A percentile compares a stretch with the other conserved stretches of the same genome.
Conservation (phyloP, 495 filamentous ascomycete genomes). For the Penicillium nucicola region DNA sequence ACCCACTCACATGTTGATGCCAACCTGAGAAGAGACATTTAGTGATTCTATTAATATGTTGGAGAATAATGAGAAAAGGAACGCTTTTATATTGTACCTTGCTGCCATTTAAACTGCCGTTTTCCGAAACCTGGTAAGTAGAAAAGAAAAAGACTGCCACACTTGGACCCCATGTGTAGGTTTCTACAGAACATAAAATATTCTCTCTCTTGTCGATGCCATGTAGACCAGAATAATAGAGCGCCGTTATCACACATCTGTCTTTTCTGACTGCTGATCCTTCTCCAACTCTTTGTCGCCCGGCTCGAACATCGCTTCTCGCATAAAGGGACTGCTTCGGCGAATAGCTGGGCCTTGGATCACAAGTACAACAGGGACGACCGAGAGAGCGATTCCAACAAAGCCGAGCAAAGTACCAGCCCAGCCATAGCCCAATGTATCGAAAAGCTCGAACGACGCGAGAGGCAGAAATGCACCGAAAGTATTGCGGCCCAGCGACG, state of each 20-base stretch:
- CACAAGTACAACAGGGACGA: conserved; percentile 37
- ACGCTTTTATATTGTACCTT: no score
- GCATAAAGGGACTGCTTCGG: conserved; percentile 35
- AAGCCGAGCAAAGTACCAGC: conserved; percentile 45
- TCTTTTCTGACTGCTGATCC: not conserved
- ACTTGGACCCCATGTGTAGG: no score
- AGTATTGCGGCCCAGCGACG: conserved; percentile 31
- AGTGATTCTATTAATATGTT: no score
- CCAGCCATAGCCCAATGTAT: conserved; percentile 42
- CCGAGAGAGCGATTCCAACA: conserved; percentile 31
- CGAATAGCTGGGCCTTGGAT: conserved; percentile 34
- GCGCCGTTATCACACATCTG: not conserved
- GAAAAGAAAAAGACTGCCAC: no score
- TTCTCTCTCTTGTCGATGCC: no score
- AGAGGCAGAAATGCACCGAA: conserved; percentile 39
- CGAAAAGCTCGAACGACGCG: conserved; percentile 36
- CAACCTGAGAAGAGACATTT: no score
- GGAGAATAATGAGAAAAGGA: no score
- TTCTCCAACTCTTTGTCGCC: not conserved
- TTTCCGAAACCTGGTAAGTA: no score
- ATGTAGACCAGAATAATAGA: not conserved
- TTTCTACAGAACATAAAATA: no score
- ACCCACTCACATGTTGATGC: no score
- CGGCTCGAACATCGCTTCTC: conserved; percentile 24
- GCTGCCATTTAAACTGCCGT: no score